phyloP scores from a whole-genome alignment of 345 rosid genomes.

The Linum lewisii region DNA sequence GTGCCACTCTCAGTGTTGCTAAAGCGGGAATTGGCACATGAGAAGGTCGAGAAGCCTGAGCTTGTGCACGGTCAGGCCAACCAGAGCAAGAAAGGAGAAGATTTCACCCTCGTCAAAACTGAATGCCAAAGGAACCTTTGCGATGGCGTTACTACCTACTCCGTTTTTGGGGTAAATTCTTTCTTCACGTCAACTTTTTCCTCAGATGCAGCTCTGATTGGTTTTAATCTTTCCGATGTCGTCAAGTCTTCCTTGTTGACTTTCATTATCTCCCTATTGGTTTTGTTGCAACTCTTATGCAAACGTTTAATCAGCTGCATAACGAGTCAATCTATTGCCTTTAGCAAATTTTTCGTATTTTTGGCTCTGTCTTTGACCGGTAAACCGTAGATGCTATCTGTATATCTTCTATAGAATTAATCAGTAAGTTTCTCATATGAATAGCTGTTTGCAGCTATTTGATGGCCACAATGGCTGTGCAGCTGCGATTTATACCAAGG shows the following conservation, averaged over 20 bases:
- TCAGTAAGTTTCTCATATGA: constrained; percentile 8
- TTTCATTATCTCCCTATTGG: neutral
- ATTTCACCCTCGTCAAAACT: constrained; percentile 57
- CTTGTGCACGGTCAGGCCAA: constrained; percentile 60
- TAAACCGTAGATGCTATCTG: constrained; percentile 9
- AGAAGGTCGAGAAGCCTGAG: constrained; percentile 77
- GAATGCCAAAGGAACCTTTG: constrained; percentile 63
- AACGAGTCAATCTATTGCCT: neutral
- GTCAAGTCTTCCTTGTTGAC: neutral
- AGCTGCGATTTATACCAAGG: constrained; percentile 73
- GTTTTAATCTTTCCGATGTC: neutral
- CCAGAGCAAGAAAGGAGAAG: constrained; percentile 88
- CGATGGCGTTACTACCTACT: constrained; percentile 50
- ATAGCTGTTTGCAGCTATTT: constrained; percentile 46
- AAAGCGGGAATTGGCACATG: constrained; percentile 77
- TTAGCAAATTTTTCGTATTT: constrained; percentile 1
- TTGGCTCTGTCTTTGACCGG: neutral
- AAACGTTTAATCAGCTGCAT: neutral
- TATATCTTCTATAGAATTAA: no score
- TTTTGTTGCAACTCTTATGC: neutral
- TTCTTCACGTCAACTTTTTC: neutral
- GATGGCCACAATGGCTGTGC: constrained; percentile 96
- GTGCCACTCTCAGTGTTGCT: constrained; percentile 80
- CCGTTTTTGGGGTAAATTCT: constrained; percentile 62
- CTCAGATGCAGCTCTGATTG: neutral